These are phyloP conservation scores for Neltuma alba DNA, from an alignment of 306 rosid species.

Conservation along the genomic window DNA sequence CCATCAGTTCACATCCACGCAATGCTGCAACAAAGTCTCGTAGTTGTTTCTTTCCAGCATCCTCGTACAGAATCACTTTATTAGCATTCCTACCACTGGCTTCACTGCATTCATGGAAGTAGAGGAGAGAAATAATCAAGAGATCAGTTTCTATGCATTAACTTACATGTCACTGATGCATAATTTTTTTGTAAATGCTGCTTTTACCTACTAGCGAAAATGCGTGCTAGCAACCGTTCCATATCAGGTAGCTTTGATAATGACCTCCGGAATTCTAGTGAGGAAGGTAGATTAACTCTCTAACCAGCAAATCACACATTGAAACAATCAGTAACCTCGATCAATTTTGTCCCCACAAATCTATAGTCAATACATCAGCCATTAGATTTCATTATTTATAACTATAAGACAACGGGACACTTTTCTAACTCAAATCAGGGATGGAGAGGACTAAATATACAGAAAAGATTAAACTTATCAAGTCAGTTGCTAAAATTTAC, in stretches of 20 bases:
- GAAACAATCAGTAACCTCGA: slow-evolving; percentile 22
- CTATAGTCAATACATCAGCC: slow-evolving; percentile 19
- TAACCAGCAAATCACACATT: slow-evolving; percentile 42
- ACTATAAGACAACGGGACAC: neutral
- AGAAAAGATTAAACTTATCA: slow-evolving; percentile 22
- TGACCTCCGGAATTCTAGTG: slow-evolving; percentile 38
- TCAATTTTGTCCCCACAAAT: neutral
- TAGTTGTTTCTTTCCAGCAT: slow-evolving; percentile 81
- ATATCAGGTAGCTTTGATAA: slow-evolving; percentile 8
- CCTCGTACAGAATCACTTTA: slow-evolving; percentile 85
- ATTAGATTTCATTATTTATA: slow-evolving; percentile 10
- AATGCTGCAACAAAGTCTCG: slow-evolving; percentile 82
- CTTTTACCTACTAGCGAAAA: slow-evolving; percentile 71
- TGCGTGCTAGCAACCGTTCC: slow-evolving; percentile 61
- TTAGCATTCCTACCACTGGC: slow-evolving; percentile 84
- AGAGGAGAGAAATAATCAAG: slow-evolving; percentile 34
- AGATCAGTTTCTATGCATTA: slow-evolving; percentile 19
- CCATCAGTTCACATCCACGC: slow-evolving; percentile 87
- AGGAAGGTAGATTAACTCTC: slow-evolving; percentile 76
- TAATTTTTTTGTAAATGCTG: slow-evolving; percentile 26
- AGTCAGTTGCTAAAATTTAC: slow-evolving; percentile 14
- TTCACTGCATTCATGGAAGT: slow-evolving; percentile 58
- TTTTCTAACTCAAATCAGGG: neutral
- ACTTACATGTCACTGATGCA: slow-evolving; percentile 7
- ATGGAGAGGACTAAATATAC: neutral